These are phyloP conservation scores for Microglena sp. DNA, from an alignment of 139 green algal species.

Conservation along the genomic window DNA sequence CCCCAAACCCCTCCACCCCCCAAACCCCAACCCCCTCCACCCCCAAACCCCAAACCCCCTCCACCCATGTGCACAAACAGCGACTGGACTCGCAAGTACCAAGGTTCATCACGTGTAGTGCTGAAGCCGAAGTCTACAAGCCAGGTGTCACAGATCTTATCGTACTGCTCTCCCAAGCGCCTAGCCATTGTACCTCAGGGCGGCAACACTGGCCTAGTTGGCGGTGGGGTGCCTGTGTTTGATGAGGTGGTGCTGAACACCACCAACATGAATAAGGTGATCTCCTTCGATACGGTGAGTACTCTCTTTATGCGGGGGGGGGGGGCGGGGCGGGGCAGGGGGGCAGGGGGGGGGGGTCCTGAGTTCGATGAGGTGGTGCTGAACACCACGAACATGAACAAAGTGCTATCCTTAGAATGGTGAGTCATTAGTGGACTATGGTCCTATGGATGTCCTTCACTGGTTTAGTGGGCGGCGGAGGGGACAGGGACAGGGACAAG, in stretches of 20 bases:
- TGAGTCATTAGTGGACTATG: too few species aligned
- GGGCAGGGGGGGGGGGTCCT: too few species aligned
- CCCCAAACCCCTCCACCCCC: too few species aligned
- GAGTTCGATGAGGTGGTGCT: too few species aligned
- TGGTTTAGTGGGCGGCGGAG: too few species aligned
- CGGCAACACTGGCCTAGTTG: conserved; percentile 93
- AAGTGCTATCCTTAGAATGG: conserved; percentile 53
- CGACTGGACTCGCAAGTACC: conserved; percentile 90
- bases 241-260: conserved; percentile 83
- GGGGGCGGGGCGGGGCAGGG: too few species aligned
- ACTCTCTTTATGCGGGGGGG: too few species aligned
- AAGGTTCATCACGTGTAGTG: conserved; percentile 39
- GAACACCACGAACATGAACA: too few species aligned
- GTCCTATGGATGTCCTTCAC: too few species aligned
- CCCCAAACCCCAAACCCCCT: not conserved
- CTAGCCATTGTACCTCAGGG: conserved; percentile 90
- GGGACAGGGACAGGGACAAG: too few species aligned
- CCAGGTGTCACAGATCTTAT: conserved; percentile 65
- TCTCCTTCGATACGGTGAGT: conserved; percentile 52
- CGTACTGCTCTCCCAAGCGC: conserved; percentile 56
- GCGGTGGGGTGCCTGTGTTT: conserved; percentile 76
- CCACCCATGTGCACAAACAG: conserved; percentile 8
- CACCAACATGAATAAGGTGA: conserved; percentile 55
- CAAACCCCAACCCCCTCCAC: too few species aligned
- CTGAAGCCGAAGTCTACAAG: conserved; percentile 37